Base-by-base conservation (phyloP, 2,329 filamentous ascomycete genomes). In the Lasiodiplodia gonubiensis region DNA sequence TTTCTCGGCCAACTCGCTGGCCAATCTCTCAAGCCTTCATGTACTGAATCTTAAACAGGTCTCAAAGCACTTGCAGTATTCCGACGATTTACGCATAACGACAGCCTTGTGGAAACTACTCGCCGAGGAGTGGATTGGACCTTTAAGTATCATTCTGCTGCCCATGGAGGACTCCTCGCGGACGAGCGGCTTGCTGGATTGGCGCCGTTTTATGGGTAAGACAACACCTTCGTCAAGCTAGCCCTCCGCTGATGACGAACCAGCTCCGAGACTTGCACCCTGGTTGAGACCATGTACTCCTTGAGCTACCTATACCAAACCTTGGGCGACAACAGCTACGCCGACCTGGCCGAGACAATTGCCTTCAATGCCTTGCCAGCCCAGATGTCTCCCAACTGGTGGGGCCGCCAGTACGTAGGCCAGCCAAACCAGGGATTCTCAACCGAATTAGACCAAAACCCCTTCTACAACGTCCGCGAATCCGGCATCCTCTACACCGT, bases 341-440 rank as follows among this genome's bases (percentile, higher is more conserved):
- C 85, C 2, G 85, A 88, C 70, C 76, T 79, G n/a, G 79, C 80
- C 8, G 86, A 88, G 70, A 73, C 80, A 11, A 79, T 82, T 8
- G 83, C 85, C 4, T 88, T 86, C 77, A 88, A 88, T 69, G 83
- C 85, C 2, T 73, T 88, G 3, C 85, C 86, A 0, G 83, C 79
- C 3, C 82, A 82, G 69, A 72, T 86, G 33, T 82, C 81, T 21
- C 79, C 81, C 1, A 81, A 86, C 70, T 86, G 84, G 80, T 88
- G 86, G 86, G 80, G 80, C 27, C 85, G 84, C 71, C 84, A 87
- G 72, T 88, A 88, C 69, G 80, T 88, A 66, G 76, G 80, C 3
- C 80, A 86, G 70, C 80, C 82, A 0, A 88, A 88, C 69, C 84
- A 86, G 70, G 84, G 85, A 3, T 82, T 80, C 72, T 79, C 82